Base-by-base conservation (phyloP, 371 early-diverging fungal genomes). In the Lichtheimia ramosa region DNA sequence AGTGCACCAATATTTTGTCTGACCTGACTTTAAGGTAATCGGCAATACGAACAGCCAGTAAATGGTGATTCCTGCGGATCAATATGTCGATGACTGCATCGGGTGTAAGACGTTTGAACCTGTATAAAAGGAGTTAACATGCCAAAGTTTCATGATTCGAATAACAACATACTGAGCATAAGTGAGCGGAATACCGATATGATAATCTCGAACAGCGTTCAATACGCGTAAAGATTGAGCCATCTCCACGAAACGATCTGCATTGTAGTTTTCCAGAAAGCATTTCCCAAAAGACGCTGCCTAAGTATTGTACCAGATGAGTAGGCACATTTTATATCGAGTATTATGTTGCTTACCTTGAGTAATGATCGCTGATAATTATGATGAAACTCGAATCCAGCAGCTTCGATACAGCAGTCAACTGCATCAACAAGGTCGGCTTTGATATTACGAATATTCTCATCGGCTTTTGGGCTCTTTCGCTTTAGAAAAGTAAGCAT, bases 201-300 rank as follows among this genome's bases (percentile, higher is more conserved):
- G 89, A 56, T 83, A 85, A 41, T 85, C 79, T 21, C 94, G 83
- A 43, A 96, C 83, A n/a, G 91, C 87, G 69, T 97, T 97, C 68
- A 97, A 69, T 0, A 97, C 89, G 12, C 97, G 87, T 21, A 97
- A 70, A 6, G 79, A 73, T 57, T 88, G 88, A 57, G 95, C 94
- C 90, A 92, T 91, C 43, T 90, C 86, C 14, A 95, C 95, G 74
- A 97, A 93, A 24, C 82, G 83, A 58, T 91, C 89, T 0, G 94
- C 86, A 59, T 92, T 89, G 63, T 93, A 95, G 12, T 83, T 75
- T 16, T 92, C 89, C 57, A 97, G 58, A 58, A 96, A 98, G 51
- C 89, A 84, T 73, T 96, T 96, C 28, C 99, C 99, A 77, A 96
- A 93, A 0, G 96, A 94, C 0, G 98, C 97, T 0, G 99, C 96